Percentiles rank a stretch among this genome's conserved stretches.
phyloP scores from a whole-genome alignment of 495 filamentous ascomycete species.

The Tuber indicum region DNA sequence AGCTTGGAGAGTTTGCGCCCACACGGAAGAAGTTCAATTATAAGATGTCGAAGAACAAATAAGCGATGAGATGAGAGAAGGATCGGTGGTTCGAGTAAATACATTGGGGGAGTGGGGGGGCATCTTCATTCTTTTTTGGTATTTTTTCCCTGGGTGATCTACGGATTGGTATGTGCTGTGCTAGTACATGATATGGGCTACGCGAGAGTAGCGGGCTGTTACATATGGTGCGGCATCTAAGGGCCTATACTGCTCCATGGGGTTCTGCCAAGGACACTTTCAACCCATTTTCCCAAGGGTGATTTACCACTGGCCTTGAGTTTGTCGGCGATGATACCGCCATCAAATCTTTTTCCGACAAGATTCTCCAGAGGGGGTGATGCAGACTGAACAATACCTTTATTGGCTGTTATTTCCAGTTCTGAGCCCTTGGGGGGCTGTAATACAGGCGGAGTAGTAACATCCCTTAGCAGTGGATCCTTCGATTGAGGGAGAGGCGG shows the following conservation, averaged over 20 bases:
- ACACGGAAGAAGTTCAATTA: conserved; percentile 82
- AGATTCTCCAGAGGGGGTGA: conserved; percentile 10
- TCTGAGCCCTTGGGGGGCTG: conserved; percentile 17
- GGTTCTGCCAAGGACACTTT: conserved; percentile 24
- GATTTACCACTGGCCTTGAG: conserved; percentile 6
- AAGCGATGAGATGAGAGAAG: conserved; percentile 26
- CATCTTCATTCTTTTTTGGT: not conserved
- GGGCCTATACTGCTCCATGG: conserved; percentile 13
- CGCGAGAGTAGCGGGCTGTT: not conserved
- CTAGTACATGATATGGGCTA: not conserved
- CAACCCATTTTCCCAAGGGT: conserved; percentile 17
- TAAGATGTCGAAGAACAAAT: conserved; percentile 72
- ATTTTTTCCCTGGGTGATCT: not conserved
- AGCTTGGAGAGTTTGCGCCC: conserved; percentile 86
- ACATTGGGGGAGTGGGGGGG: not conserved
- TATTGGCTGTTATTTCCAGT: conserved; percentile 25
- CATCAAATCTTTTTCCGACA: conserved; percentile 31
- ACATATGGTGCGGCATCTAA: not conserved
- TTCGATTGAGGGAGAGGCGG: conserved; percentile 20
- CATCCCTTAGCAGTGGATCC: not conserved
- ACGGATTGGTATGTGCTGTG: not conserved
- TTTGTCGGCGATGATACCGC: conserved; percentile 19
- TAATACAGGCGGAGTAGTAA: conserved; percentile 6
- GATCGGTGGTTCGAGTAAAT: not conserved
- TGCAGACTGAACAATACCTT: conserved; percentile 23